These are phyloP conservation scores for Linnemannia elongata DNA, from an alignment of 192 early-diverging fungal species.

Conservation along the genomic window DNA sequence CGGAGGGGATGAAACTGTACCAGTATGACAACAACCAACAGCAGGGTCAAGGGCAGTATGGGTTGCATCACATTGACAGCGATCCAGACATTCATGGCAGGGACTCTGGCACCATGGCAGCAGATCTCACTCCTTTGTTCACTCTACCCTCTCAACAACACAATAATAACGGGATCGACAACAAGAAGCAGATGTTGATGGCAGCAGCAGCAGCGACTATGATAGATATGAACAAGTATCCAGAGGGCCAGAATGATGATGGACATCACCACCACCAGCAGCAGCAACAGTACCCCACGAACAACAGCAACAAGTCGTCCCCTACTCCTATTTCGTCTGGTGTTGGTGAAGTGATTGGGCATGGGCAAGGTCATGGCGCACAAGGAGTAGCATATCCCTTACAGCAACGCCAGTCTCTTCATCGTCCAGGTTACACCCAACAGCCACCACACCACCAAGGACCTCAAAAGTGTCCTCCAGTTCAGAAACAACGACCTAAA, in stretches of 20 bases:
- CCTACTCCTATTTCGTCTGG: not conserved
- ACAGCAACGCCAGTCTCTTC: not conserved
- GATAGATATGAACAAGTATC: conserved; percentile 21
- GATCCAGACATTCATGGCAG: not conserved
- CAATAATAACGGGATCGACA: not conserved
- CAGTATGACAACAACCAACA: not conserved
- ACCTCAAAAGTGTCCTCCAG: not conserved
- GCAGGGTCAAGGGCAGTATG: not conserved
- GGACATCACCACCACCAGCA: not conserved
- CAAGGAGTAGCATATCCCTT: not conserved
- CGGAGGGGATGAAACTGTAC: not conserved
- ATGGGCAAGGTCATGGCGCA: not conserved
- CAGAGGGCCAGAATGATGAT: conserved; percentile 27
- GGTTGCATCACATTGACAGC: conserved; percentile 23
- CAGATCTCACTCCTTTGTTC: not conserved
- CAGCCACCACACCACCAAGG: not conserved
- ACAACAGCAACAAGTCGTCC: not conserved
- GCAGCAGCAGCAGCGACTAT: not conserved
- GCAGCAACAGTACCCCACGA: not conserved
- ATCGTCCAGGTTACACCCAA: not conserved
- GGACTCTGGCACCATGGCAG: not conserved
- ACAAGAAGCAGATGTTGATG: not conserved
- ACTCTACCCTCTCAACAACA: not conserved
- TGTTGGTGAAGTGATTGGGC: not conserved
- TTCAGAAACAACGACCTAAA: not conserved